These are phyloP conservation scores for Aspergillus persii DNA, from an alignment of 2,329 filamentous ascomycete species.

Conservation along the genomic window DNA sequence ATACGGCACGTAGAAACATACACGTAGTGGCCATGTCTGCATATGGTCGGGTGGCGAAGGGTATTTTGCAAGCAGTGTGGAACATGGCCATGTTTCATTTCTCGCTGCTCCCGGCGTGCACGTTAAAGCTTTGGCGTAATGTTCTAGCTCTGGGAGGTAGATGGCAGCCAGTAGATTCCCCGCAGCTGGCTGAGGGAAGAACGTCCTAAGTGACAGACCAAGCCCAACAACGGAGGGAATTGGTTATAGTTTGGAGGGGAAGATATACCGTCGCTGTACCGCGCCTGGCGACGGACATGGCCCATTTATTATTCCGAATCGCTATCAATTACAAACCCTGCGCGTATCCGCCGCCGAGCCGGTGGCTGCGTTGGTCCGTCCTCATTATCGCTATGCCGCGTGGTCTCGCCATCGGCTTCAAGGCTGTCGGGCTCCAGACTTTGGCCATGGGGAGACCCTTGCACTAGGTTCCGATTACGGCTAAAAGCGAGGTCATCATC, in stretches of 20 bases:
- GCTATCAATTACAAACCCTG: conserved; percentile 44
- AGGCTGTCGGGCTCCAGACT: neutral
- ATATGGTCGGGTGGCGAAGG: conserved; percentile 57
- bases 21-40: conserved; percentile 27
- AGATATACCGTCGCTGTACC: neutral
- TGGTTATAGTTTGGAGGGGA: neutral
- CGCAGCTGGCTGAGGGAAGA: conserved; percentile 38
- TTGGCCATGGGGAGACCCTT: neutral
- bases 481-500: conserved; percentile 35
- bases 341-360: conserved; percentile 35
- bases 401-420: conserved; percentile 5
- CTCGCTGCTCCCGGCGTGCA: conserved; percentile 34
- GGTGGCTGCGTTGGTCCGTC: conserved; percentile 28
- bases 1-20: conserved; percentile 32
- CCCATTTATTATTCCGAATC: conserved; percentile 38
- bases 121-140: conserved; percentile 22
- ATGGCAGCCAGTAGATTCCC: conserved; percentile 58
- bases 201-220: conserved; percentile 30
- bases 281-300: too few relatives aligned
- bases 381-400: conserved; percentile 29
- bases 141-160: conserved; percentile 32
- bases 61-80: conserved; percentile 49
- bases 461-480: conserved; percentile 23
- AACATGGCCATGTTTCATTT: conserved; percentile 52
- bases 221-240: neutral